Base-by-base conservation (phyloP, 2,329 filamentous ascomycete species). In the Stenocarpella maydis region DNA sequence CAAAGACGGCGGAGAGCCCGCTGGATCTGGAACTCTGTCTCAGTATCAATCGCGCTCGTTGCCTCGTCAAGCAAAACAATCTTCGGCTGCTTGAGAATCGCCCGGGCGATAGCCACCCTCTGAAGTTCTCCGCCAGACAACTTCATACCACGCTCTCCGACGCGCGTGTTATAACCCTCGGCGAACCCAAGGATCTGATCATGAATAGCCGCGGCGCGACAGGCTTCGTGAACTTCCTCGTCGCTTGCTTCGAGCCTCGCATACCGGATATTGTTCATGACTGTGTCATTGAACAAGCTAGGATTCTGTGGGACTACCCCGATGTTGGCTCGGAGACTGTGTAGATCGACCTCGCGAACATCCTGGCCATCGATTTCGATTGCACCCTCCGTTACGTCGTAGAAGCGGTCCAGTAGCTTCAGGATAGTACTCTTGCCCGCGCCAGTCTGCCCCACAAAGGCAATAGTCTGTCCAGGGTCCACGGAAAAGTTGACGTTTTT, bases 41-140 rank as follows among this genome's bases (percentile, higher is more conserved):
- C 87, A 0, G 90, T 90, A 71, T 93, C 90, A 69, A 95, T 90
- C 8, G 92, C 90, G 45, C 91, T 93, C 4, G 93, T 94, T 1
- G 92, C 90, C 78, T 95, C 92, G 73, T 95, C 92, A 0, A 95
- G 85, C 47, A 95, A 85, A 12, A 95, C 88, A 70, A 95, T 90
- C 68, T 92, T 89, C 0, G 92, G 92, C 69, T 87, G 86, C 78
- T 93, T 92, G 72, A 95, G 82, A 58, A 95, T 86, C 1, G 92
- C 91, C 31, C 92, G 87, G 9, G 90, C 90, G 75, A 91, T 91
- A 6, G 90, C 89, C 34, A 91, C 85, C 55, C 90, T 86, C 74
- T 92, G 90, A 7, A 91, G 79, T 75, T 92, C 89, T 28, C 90
- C 90, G 1, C 90, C 90, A 4, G 89, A 91, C 2, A 92, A 79